Evolutionary conservation across 352 stramenopile genomes (phyloP), one percentile per base, ranked within the genome.

Genomic region (Phytophthora palmivora): DNA sequence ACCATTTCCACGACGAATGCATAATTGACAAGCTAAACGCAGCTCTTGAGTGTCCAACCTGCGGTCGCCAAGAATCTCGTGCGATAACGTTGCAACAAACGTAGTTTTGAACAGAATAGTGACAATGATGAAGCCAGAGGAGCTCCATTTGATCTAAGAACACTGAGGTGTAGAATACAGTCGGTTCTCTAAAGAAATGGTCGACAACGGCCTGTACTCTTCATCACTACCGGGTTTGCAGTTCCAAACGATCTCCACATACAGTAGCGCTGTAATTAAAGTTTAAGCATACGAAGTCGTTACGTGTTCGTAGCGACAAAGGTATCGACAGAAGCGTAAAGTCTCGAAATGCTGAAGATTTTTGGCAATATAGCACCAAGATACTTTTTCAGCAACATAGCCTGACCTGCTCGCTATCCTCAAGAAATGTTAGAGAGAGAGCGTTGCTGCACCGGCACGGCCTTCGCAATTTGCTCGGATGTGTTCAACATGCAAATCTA

Each of bases 1-100:
- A 90, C 37, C 67, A 73, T 19, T 90, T 90, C 64, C 81, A 92
- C 63, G 81, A 92, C 61, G 79, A 89, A 47, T 89, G 81, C 58
- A 71, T 86, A 24, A 58, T 88, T 2, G 56, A 66, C 18, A 87
- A 83, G 56, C 67, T 90, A 34, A 92, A 90, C 49, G 67, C 84
- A 48, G 48, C 41, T 8, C 70, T 89, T 36, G 34, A 68, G 24
- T 92, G 83, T 37, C 79, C 81, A 7, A 84, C 67, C 7, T 91
- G 79, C 30, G 73, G 70, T 24, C 36, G 58, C 47, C 47, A 70
- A 36, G 65, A 78, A 37, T 9, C 19, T 30, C 48, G 9, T 15
- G 11, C 18, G 4, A 18, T 38, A n/a, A 30, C 26, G 24, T 33
- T 28, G 12, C 9, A 15, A 19, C 18, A 26, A 15, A 26, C 22